Base-by-base conservation (phyloP, 495 filamentous ascomycete species). In the Pseudoneurospora amorphoporcata region DNA sequence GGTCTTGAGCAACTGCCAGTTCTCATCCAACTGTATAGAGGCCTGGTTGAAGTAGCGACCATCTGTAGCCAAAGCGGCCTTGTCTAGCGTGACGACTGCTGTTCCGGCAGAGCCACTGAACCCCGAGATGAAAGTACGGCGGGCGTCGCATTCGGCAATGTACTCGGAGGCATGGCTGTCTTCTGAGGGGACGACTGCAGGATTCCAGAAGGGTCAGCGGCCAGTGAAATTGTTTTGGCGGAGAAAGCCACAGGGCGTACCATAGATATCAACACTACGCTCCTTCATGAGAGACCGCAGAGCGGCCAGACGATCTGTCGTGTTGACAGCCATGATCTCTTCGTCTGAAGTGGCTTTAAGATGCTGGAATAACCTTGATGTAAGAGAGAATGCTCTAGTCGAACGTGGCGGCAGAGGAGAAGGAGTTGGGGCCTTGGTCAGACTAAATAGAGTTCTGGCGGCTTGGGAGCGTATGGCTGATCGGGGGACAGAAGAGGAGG, bases 21-120 rank as follows among this genome's bases (percentile, higher is more conserved):
- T 98, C 74, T 80, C 85, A 78, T 98, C 96, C 42, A 99, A 88
- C 81, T 99, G 95, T 77, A 95, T 92, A 65, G 89, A 84, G 68
- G 96, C 96, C 81, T 99, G 96, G 83, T 98, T 98, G 86, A 98
- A 98, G 82, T 99, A 99, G 58, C 96, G 91, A 32, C 96, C 96
- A 80, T 99, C 96, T 39, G 96, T 99, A 32, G 95, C 92, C 45
- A 99, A 84, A 23, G 94, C 92, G 1, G 96, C 96, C 81, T 94
- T 94, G 72, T 92, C 91, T 58, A 87, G 85, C 23, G 94, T 97
- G 68, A 99, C 85, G 68, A 98, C 90, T 37, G 95, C 96, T 39
- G 91, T 96, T 68, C 96, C 96, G 17, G 96, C 94, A 40, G 96
- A 99, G 37, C 96, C 96, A 70, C 92, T 92, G 81, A 99, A 99